Conservation (phyloP, 106 monocot genomes). For the Acorus gramineus region DNA sequence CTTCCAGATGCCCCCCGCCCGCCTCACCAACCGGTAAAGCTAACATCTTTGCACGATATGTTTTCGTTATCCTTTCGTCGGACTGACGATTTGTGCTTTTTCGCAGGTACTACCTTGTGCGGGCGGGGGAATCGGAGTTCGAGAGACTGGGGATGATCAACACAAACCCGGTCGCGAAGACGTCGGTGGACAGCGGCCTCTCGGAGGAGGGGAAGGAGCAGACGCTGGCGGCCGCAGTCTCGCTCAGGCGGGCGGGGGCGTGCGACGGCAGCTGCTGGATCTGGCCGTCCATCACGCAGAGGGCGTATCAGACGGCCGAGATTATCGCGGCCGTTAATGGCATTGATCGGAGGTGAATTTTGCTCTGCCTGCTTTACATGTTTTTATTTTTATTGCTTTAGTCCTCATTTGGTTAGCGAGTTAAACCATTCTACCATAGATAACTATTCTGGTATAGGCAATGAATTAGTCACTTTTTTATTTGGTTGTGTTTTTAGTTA, state of each 20-base stretch:
- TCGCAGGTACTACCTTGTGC: conserved; percentile 68
- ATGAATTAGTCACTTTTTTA: no score
- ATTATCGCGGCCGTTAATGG: conserved; percentile 74
- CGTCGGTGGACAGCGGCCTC: conserved; percentile 82
- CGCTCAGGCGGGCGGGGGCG: conserved; percentile 54
- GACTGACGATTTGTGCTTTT: conserved; percentile 21
- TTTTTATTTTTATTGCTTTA: neutral
- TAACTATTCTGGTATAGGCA: no score
- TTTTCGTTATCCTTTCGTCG: conserved; percentile 2
- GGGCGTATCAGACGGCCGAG: conserved; percentile 85
- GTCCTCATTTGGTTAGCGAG: neutral
- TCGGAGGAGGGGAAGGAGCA: conserved; percentile 50
- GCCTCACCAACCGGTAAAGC: conserved; percentile 18
- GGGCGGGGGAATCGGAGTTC: conserved; percentile 81
- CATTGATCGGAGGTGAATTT: conserved; percentile 50
- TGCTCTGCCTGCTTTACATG: neutral
- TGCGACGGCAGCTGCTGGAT: conserved; percentile 94
- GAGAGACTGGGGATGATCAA: conserved; percentile 44
- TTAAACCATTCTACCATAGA: no score
- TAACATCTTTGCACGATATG: conserved; percentile 3
- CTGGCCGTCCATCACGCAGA: conserved; percentile 90
- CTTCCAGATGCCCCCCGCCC: conserved; percentile 33
- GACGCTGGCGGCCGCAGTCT: conserved; percentile 41
- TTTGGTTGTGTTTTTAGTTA: no score
- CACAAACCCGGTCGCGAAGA: conserved; percentile 85